Conservation (phyloP, 2,329 filamentous ascomycete species). For the Fusarium piperis region DNA sequence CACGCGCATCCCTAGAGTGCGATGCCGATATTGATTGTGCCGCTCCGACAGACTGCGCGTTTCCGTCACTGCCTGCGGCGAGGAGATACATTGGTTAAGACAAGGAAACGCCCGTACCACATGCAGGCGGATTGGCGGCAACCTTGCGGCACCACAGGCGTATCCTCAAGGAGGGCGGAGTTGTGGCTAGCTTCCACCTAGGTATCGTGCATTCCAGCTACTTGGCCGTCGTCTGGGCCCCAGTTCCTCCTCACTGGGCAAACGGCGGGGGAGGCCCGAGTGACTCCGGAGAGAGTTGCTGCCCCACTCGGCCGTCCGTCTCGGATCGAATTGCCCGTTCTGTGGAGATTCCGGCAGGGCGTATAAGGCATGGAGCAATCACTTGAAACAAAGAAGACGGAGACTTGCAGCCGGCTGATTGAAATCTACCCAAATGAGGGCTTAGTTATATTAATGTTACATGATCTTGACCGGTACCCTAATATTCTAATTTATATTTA, state of each 20-base stretch:
- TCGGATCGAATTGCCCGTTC: conserved; percentile 8
- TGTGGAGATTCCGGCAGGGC: background rate
- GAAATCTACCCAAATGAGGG: conserved; percentile 8
- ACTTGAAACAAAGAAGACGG: background rate
- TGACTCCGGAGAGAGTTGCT: conserved; percentile 8
- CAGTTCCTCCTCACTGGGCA: background rate
- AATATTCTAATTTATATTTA: conserved; percentile 39
- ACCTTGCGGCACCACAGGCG: background rate
- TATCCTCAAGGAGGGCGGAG: background rate
- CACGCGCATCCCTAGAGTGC: background rate
- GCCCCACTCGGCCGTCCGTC: conserved; percentile 28
- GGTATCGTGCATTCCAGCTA: conserved; percentile 13
- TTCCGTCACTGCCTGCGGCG: conserved; percentile 28
- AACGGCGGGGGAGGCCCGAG: conserved; percentile 1
- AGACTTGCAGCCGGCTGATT: background rate
- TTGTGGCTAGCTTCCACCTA: background rate
- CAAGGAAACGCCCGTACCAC: background rate
- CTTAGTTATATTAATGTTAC: conserved; percentile 34
- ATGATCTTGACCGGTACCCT: conserved; percentile 28
- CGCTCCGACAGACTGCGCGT: conserved; percentile 18
- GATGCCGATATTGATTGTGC: background rate
- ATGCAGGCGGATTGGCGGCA: background rate
- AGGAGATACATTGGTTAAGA: background rate
- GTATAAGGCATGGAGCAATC: background rate
- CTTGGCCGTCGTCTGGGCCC: background rate